phyloP scores from a whole-genome alignment of 345 rosid genomes.

The Citrus sinensis region DNA sequence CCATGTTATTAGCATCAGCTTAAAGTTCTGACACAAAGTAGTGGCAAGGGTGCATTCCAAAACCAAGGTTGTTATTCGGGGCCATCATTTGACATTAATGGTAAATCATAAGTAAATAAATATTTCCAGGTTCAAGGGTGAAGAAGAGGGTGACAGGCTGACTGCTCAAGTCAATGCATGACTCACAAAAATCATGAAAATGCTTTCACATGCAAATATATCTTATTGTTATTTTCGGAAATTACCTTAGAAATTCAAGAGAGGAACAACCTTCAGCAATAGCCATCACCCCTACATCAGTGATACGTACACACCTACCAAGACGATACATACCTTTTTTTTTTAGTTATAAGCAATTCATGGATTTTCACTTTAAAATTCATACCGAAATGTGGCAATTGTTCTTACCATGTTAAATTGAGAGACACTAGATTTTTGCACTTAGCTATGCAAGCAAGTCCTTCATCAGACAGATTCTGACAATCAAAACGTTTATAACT shows the following conservation, averaged over 20 bases:
- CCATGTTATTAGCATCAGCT: not conserved
- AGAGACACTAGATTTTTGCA: constrained; percentile 68
- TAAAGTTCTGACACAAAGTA: not conserved
- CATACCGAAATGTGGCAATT: not conserved
- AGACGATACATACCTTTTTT: constrained; percentile 5
- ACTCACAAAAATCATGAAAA: not conserved
- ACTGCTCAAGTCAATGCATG: not conserved
- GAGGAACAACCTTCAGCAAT: constrained; percentile 71
- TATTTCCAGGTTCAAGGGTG: not conserved
- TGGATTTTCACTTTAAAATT: constrained; percentile 5
- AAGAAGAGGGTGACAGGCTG: not conserved
- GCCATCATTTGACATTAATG: not conserved
- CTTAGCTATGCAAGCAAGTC: constrained; percentile 64
- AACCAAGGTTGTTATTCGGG: not conserved
- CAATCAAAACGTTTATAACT: constrained; percentile 14
- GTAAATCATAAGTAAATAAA: not conserved
- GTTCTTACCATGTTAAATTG: constrained; percentile 83
- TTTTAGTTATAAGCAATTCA: constrained; percentile 9
- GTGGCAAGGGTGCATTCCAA: not conserved
- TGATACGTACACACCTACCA: constrained; percentile 75
- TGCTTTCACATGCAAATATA: not conserved
- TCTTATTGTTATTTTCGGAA: not conserved
- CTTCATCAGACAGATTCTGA: constrained; percentile 88
- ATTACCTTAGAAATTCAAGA: constrained; percentile 80
- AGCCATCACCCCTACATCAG: constrained; percentile 72